Evolutionary conservation across 176 grass and related monocot species (phyloP), one percentile per base, ranked within the genome.

Genomic region (Eragrostis curvula): DNA sequence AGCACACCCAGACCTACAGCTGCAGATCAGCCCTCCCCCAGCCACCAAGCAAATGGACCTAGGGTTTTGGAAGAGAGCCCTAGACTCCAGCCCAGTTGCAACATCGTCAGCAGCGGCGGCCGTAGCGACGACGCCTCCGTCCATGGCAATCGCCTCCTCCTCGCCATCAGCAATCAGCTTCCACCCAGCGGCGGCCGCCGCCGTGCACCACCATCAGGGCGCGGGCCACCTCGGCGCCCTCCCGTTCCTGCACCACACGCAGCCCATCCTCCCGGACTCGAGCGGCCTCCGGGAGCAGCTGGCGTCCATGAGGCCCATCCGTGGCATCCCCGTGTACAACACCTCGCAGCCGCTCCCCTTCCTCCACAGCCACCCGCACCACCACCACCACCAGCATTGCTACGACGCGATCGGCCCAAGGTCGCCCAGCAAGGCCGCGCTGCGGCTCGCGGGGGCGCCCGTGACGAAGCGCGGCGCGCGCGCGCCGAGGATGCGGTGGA

Each of bases 401-500:
- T 84, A 80, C 68, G 77, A 85, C 79, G 59, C 79, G 60, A 88
- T 80, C 27, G 70, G 85, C 64, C 81, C 91, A 60, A 86, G 89
- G 78, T 84, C 77, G 12, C 79, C 78, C 7, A 89, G 75, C 7
- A 89, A 79, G 68, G 32, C 79, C 17, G 82, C 67, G 66, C 89
- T 90, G 75, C 89, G 91, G 30, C 77, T 94, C 48, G 52, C 87
- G 12, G 70, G 79, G 30, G 48, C 86, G 20, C 90, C 92, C 23
- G 84, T 67, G 16, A 36, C 32, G 32, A 97, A 91, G 79, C 57
- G 90, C 30, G 85, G 70, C 24, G 28, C 70, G 36, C 85, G 95
- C 0, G 88, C 95, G 12, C 95, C 92, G n/a, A 84, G 95, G 84
- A 97, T 97, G 92, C 70, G 95, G 79, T 97, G 95, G 95, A 97